Base-by-base conservation (phyloP, 139 green algal genomes). In the Coelastrella sp. region DNA sequence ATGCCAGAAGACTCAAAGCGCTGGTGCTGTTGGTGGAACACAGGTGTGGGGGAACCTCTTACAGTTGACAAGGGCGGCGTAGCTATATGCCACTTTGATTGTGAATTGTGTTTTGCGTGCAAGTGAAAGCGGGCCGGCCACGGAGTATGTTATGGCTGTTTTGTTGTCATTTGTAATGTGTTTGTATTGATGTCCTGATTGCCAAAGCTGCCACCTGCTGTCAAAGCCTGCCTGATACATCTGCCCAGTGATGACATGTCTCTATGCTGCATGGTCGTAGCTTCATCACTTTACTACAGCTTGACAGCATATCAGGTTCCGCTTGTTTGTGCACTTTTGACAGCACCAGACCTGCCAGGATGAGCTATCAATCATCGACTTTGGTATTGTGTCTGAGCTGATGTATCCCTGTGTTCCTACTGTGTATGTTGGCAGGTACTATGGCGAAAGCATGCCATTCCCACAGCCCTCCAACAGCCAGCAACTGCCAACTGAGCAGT, bases 1-100 rank as follows among this genome's bases (percentile, higher is more conserved):
- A 80, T 80, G 83, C 83, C 2, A 47, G 20, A 5, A 47, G 54
- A 5, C 47, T 80, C 8, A 80, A 88, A 56, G 83, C 61, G 3
- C 81, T 89, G 68, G 68, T 89, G 83, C 7, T 89, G 56, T 17
- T 71, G 10, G 68, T 80, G 83, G 83, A 89, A 64, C 85, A 77
- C 73, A 83, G 85, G 54, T 90, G 23, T 19, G 10, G 61, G 10
- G 10, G 11, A 71, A 71, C 61, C 8, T 13, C 8, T 10, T 10
- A 71, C 11, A 71, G 11, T 13, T 71, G 10, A 10, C 8, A 71
- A 71, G 8, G 32, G 32, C 32, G 32, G 32, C 32, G 11, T 13
- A 71, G 11, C 61, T 71, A 13, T 13, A 71, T 71, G 61, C 11
- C 61, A 71, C 61, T 71, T 19, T 71, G 61, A 71, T 13, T 71